These are phyloP conservation scores for Calcarisporium arbuscula DNA, from an alignment of 2,329 filamentous ascomycete species.

Conservation along the genomic window DNA sequence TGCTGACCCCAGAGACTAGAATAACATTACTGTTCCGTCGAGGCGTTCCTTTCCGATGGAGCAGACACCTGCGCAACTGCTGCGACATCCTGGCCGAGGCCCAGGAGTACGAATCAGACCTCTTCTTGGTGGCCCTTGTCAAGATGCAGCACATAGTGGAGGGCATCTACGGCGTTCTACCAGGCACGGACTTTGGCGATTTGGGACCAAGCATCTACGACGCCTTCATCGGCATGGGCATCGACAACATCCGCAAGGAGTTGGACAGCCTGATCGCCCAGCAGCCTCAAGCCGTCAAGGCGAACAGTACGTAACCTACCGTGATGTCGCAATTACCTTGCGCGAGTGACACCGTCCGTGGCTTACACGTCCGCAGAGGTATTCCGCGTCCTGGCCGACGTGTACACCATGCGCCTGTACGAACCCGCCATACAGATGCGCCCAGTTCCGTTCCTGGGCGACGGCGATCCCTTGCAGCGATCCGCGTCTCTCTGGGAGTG, in stretches of 20 bases:
- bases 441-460: constrained; percentile 8
- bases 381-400: no score
- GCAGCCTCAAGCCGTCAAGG: constrained; percentile 15
- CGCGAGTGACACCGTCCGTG: no score
- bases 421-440: constrained; percentile 29
- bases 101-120: constrained; percentile 24
- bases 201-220: constrained; percentile 11
- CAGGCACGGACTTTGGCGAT: constrained; percentile 12
- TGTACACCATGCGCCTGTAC: constrained; percentile 30
- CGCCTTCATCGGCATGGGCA: constrained; percentile 24
- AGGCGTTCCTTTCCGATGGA: constrained; percentile 24
- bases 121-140: constrained; percentile 24
- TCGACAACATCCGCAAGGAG: constrained; percentile 25
- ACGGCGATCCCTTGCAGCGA: constrained; percentile 19
- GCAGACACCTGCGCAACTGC: constrained; percentile 26
- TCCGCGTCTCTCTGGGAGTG: constrained; percentile 31
- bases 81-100: constrained; percentile 22
- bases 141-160: constrained; percentile 26
- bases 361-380: no score
- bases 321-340: no score
- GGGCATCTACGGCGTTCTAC: constrained; percentile 19
- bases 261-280: constrained; percentile 20
- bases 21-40: constrained; percentile 24
- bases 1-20: no score
- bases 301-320: constrained; percentile 10